Evolutionary conservation across 805 yeast species (phyloP).

Genomic region (Millerozyma acaciae): DNA sequence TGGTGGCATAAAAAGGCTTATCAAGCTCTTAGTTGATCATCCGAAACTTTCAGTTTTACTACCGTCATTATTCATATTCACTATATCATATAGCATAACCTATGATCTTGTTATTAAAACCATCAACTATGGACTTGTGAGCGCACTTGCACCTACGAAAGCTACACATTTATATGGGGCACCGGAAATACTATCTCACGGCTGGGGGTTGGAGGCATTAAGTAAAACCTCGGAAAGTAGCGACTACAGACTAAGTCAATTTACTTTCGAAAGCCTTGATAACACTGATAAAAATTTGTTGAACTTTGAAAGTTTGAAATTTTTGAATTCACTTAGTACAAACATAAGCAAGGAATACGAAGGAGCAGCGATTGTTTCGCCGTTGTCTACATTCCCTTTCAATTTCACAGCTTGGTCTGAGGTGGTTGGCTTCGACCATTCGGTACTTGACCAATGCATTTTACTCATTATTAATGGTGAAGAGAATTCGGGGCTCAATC

Average conservation of each 20-base stretch:
- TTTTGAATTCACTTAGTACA: constrained; percentile 8
- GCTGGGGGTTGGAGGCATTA: too few relatives aligned
- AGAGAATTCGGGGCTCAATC: constrained; percentile 16
- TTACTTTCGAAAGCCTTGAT: too few relatives aligned
- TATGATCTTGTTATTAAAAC: constrained; percentile 31
- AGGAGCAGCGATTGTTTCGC: constrained; percentile 9
- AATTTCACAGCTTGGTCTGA: not conserved
- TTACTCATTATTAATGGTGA: constrained; percentile 24
- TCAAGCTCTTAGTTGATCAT: constrained; percentile 16
- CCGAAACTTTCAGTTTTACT: constrained; percentile 28
- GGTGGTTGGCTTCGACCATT: constrained; percentile 2
- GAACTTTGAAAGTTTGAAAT: constrained; percentile 10
- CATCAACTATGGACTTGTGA: constrained; percentile 20
- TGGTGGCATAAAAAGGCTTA: constrained; percentile 3
- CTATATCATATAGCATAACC: constrained; percentile 31
- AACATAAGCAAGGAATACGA: not conserved
- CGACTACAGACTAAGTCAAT: too few relatives aligned
- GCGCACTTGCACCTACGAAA: too few relatives aligned
- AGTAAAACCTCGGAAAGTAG: too few relatives aligned
- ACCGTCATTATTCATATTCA: constrained; percentile 28
- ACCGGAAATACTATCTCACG: too few relatives aligned
- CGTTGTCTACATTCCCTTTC: constrained; percentile 7
- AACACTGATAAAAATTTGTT: too few relatives aligned
- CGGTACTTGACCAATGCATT: constrained; percentile 9
- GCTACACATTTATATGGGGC: too few relatives aligned